Base-by-base conservation (phyloP, 768 basidiomycete species). In the Polyporus arcularius region DNA sequence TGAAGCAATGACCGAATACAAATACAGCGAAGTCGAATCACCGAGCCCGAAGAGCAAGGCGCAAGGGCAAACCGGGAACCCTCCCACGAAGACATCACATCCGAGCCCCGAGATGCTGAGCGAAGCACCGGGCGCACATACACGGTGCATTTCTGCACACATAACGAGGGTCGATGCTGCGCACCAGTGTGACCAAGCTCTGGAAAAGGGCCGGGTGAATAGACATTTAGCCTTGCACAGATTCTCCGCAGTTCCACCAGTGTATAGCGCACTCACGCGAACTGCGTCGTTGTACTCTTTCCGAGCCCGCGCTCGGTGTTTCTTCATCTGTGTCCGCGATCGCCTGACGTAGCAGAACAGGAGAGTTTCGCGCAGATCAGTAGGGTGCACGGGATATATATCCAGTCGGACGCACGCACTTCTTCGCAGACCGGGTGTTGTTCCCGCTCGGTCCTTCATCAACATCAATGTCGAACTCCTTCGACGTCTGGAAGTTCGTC, bases 161-260 rank as follows among this genome's bases (percentile, higher is more conserved):
- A 30, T 59, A 47, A 12, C 43, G 45, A 47, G 58, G 15, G 42
- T 16, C 31, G 1, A 16, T 46, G 58, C 43, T 47, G 57, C 35
- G 32, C 43, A 30, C 38, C 35, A 59, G 50, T n/a, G 40, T 35
- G 12, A 35, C 50, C 10, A 39, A 35, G 15, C n/a, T 39, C 35
- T n/a, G 46, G 42, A 43, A 32, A 30, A 30, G 1, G 26, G 12
- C 30, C 42, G 26, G 21, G 32, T 38, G 4, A 45, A 48, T 43
- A 59, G 58, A 45, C 35, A 16, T 39, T 59, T 41, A 59, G 58
- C 28, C 51, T 58, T 45, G 35, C 21, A 32, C 31, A 30, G 57
- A 52, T 43, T 42, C 4, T 52, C 43, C 42, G 38, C 45, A 32
- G 52, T 35, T 53, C 58, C 52, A 53, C 39, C 3, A 18, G 12